Evolutionary conservation across 768 basidiomycete genomes (phyloP).

Genomic region (Kwoniella heveanensis): DNA sequence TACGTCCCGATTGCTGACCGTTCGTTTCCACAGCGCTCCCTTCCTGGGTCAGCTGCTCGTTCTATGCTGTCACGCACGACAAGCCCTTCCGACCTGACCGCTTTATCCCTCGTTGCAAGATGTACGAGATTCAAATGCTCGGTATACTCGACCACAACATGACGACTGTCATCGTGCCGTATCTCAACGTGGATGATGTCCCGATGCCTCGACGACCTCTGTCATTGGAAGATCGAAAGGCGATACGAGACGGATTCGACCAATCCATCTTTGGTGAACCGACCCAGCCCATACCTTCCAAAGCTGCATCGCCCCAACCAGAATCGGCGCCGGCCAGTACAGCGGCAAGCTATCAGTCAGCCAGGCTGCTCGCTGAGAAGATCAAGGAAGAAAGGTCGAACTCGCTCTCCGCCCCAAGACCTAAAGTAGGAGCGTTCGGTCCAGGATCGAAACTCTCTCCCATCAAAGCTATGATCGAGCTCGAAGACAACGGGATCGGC

Average conservation of each 20-base stretch:
- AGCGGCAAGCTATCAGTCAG: slow-evolving; percentile 45
- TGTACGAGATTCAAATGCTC: slow-evolving; percentile 95
- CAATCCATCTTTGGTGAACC: slow-evolving; percentile 37
- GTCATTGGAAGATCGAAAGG: slow-evolving; percentile 34
- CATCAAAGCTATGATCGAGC: slow-evolving; percentile 18
- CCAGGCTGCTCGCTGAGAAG: slow-evolving; percentile 37
- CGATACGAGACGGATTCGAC: slow-evolving; percentile 43
- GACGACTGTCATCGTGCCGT: slow-evolving; percentile 81
- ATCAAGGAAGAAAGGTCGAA: slow-evolving; percentile 21
- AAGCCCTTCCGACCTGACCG: slow-evolving; percentile 62
- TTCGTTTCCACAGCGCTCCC: slow-evolving; percentile 57
- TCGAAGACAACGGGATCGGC: slow-evolving; percentile 14
- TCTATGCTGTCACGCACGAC: slow-evolving; percentile 58
- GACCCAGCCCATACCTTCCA: slow-evolving; percentile 1
- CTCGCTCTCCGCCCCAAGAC: slow-evolving; percentile 15
- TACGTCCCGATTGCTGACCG: neutral
- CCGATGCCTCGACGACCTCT: slow-evolving; percentile 20
- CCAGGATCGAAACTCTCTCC: slow-evolving; percentile 18
- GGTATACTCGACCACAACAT: slow-evolving; percentile 90
- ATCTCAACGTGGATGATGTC: slow-evolving; percentile 43
- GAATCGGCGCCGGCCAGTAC: slow-evolving; percentile 22
- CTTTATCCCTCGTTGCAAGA: slow-evolving; percentile 90
- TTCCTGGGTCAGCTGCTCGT: slow-evolving; percentile 57
- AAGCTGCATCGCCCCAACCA: slow-evolving; percentile 8
- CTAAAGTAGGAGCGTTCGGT: slow-evolving; percentile 5